Conservation (phyloP, 2,329 filamentous ascomycete genomes). For the Colletotrichum plurivorum region DNA sequence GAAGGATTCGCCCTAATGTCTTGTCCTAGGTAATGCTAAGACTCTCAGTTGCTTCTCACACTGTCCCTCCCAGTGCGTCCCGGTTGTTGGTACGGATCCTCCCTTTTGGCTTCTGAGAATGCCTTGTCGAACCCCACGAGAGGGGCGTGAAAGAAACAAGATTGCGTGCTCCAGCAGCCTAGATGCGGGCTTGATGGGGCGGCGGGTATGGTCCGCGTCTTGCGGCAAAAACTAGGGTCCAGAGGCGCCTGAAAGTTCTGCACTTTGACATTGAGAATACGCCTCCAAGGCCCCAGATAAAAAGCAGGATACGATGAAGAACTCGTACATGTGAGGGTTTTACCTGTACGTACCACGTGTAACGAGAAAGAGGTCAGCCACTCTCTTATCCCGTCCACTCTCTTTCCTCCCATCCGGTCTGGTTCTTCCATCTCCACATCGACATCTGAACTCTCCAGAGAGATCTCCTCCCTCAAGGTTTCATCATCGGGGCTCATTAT, state of each 20-base stretch:
- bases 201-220: neutral
- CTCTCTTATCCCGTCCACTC: neutral
- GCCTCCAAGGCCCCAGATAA: neutral
- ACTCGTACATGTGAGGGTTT: too few relatives aligned
- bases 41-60: neutral
- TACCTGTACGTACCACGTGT: slow-evolving; percentile 12
- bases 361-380: neutral
- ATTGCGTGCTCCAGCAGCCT: slow-evolving; percentile 31
- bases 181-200: neutral
- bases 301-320: neutral
- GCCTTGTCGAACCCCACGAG: slow-evolving; percentile 14
- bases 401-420: neutral
- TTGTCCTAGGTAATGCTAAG: slow-evolving; percentile 41
- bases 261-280: neutral
- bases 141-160: slow-evolving; percentile 28
- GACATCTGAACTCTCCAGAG: neutral
- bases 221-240: slow-evolving; percentile 7
- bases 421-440: slow-evolving; percentile 2
- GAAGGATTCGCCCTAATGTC: slow-evolving; percentile 33
- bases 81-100: neutral
- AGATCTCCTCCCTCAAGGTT: slow-evolving; percentile 18
- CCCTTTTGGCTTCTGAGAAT: too few relatives aligned
- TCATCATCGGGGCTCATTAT: slow-evolving; percentile 11
- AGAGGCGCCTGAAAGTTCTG: slow-evolving; percentile 15
- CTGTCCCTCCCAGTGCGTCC: neutral